Evolutionary conservation across 2,329 filamentous ascomycete genomes (phyloP), one percentile per base, ranked within the genome.

Genomic region (Xylaria sp.): DNA sequence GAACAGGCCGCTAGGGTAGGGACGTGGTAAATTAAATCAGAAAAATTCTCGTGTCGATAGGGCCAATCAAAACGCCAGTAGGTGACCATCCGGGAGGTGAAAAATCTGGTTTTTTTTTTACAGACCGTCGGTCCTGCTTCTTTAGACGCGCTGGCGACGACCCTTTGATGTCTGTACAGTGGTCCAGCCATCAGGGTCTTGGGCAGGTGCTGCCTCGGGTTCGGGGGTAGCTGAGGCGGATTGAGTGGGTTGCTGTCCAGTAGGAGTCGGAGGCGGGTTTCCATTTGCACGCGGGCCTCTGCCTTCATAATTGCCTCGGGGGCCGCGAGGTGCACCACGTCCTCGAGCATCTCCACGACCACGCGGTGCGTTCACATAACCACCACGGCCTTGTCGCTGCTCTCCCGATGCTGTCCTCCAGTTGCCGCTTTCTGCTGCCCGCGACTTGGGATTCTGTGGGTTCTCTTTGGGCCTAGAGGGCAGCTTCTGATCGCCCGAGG

Each of bases 101-200:
- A 65, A 70, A 64, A 70, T 69, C 64, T 67, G 66, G 59, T 68
- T 67, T 71, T 70, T 58, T 72, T 72, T 69, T 58, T 72, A 71
- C 68, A 73, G 47, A 56, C 51, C 51, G 53, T 49, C 35, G 23
- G 53, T 23, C 12, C 23, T 49, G 38, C 25, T 50, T 46, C 42
- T 57, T 66, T 52, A 61, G 28, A 63, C 60, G 14, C 52, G 63
- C 51, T 55, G 61, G 50, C 79, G 67, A 73, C 84, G 71, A 50
- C 74, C 74, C 70, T 81, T 81, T 60, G 71, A 61, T 8, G 76
- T n/a, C n/a, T n/a, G 65, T 57, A 87, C 87, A 25, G 84, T 89
- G 66, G 85, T 87, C 87, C 87, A 89, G 68, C 87, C 87, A 73
- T 89, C 87, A 38, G 86, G 86, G 49, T 86, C 83, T 52, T 79